Base-by-base conservation (phyloP, 1,284 basidiomycete genomes). In the Malassezia slooffiae region DNA sequence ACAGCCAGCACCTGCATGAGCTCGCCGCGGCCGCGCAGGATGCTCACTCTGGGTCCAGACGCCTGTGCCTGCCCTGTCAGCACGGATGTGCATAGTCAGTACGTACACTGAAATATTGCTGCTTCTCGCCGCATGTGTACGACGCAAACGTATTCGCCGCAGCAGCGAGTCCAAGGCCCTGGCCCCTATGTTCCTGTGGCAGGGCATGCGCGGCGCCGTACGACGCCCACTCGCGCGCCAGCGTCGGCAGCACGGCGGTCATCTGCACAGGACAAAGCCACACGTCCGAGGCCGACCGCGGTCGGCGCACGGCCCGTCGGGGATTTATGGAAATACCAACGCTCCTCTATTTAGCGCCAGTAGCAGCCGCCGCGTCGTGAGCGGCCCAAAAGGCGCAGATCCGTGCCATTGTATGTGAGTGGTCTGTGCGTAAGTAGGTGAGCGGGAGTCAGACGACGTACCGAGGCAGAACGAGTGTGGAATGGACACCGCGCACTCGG, bases 81-180 rank as follows among this genome's bases (percentile, higher is more conserved):
- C 22, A n/a, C n/a, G n/a, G n/a, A n/a, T n/a, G n/a, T n/a, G n/a
- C n/a, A n/a, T n/a, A n/a, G 11, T 11, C 17, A 6, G 22, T 33
- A 40, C 45, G 23, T 34, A 47, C 46, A 31, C 40, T 19, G 3
- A 48, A n/a, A 27, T 38, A 48, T 13, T 41, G 21, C 15, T 43
- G 11, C 10, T 23, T 36, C 4, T 36, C 30, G 13, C 36, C 35
- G 29, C 28, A n/a, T 8, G 38, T 30, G 22, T 28, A 39, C 20
- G 34, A 38, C 20, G 46, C 41, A 30, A 48, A 48, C 30, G 40
- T 48, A 17, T 48, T 48, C 16, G 39, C 29, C 12, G 46, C 40
- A 10, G 41, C 34, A 5, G 40, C 24, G 40, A 38, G 37, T 42
- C 37, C 1, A 13, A n/a, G 15, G 29, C 20, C 21, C 13, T 29